Percentiles rank a stretch among this genome's conserved stretches.
These are phyloP conservation scores for Talaromyces sp. DNA, from an alignment of 2,329 filamentous ascomycete species.

Conservation along the genomic window DNA sequence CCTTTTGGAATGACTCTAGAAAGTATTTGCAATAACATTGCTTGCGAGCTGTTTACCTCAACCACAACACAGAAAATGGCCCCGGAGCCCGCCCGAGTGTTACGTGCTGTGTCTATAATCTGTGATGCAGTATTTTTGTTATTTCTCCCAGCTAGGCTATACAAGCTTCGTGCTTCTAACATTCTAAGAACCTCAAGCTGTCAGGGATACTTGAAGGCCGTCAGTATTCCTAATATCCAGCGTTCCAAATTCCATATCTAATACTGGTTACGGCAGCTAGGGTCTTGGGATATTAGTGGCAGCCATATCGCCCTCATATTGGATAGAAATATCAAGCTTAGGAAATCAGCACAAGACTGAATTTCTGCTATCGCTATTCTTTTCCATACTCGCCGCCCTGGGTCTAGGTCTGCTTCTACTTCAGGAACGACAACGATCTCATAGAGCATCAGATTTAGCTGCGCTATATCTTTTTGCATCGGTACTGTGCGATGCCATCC, in stretches of 20 bases:
- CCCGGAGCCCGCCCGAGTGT: not conserved
- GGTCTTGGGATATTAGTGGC: constrained; percentile 1
- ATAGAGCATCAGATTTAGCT: constrained; percentile 1
- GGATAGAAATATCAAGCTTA: not conserved
- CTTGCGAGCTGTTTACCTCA: too few species aligned
- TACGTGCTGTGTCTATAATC: not conserved
- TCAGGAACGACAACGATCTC: not conserved
- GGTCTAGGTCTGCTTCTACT: constrained; percentile 2
- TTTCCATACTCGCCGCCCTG: constrained; percentile 2
- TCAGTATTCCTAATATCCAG: not conserved
- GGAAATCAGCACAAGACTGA: not conserved
- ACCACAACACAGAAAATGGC: not conserved
- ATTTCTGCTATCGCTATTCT: not conserved
- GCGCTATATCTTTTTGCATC: constrained; percentile 6
- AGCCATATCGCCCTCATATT: not conserved
- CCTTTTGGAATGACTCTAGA: too few species aligned
- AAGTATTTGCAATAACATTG: too few species aligned
- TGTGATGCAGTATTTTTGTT: not conserved
- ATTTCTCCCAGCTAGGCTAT: not conserved
- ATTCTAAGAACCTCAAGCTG: not conserved
- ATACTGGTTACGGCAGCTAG: not conserved
- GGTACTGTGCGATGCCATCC: constrained; percentile 3
- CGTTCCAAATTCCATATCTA: not conserved
- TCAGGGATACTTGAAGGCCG: not conserved
- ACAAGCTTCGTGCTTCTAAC: not conserved